A percentile compares a stretch with the other conserved stretches of the same genome.
Evolutionary conservation across 257 asterid species (phyloP).

Genomic region (Rhazya stricta): DNA sequence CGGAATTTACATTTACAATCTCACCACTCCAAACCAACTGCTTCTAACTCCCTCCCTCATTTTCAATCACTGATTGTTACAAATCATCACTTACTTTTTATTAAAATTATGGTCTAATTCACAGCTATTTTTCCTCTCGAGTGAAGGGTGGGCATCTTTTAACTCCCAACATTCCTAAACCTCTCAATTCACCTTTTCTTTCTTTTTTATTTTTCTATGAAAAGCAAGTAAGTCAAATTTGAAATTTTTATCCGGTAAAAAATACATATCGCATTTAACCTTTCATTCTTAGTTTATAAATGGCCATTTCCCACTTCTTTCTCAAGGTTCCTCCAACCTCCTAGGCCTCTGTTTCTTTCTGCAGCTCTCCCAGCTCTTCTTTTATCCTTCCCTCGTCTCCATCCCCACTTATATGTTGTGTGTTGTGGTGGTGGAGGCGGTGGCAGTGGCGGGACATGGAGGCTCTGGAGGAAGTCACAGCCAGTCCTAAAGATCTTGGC

Average conservation of each 20-base stretch:
- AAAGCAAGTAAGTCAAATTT: too few species aligned
- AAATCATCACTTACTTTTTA: not conserved
- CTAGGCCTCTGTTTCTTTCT: slow-evolving; percentile 10
- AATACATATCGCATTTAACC: too few species aligned
- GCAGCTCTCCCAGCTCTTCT: slow-evolving; percentile 24
- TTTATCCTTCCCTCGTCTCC: slow-evolving; percentile 10
- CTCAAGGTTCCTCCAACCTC: slow-evolving; percentile 25
- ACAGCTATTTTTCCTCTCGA: slow-evolving; percentile 8
- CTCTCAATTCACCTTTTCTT: slow-evolving; percentile 31
- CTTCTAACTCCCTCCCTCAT: slow-evolving; percentile 8
- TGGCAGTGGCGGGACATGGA: slow-evolving; percentile 16
- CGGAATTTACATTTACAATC: slow-evolving; percentile 8
- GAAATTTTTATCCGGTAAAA: too few species aligned
- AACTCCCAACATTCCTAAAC: slow-evolving; percentile 31
- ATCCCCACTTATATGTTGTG: slow-evolving; percentile 1
- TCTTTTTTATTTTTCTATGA: too few species aligned
- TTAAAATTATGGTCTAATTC: slow-evolving; percentile 9
- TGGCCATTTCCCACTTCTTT: not conserved
- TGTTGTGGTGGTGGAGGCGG: slow-evolving; percentile 19
- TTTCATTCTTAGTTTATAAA: not conserved
- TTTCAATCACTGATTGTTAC: slow-evolving; percentile 3
- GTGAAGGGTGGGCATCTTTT: slow-evolving; percentile 11
- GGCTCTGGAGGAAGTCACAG: slow-evolving; percentile 26
- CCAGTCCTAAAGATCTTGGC: slow-evolving; percentile 30
- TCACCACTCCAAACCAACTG: not conserved